Evolutionary conservation across 345 rosid species (phyloP).

Genomic region (Murraya koenigii): DNA sequence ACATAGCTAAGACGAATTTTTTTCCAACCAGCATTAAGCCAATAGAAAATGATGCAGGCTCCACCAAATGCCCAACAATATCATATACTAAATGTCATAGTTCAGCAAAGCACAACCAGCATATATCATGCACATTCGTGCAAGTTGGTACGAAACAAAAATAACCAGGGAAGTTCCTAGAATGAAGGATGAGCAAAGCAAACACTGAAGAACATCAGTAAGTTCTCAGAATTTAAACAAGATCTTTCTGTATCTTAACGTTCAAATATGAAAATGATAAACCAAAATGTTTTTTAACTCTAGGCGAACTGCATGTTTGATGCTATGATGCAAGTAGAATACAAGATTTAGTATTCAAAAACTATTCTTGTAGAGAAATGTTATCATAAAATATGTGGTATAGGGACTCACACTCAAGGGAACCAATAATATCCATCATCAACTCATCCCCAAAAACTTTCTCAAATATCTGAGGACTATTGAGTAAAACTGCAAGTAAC

Average conservation of each 20-base stretch:
- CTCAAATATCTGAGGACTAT: constrained; percentile 73
- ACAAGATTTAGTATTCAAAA: constrained; percentile 6
- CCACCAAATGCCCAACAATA: not conserved
- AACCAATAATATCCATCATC: constrained; percentile 82
- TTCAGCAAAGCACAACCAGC: not conserved
- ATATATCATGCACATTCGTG: not conserved
- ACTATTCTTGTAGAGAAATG: not conserved
- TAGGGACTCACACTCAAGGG: constrained; percentile 81
- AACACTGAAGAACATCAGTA: not conserved
- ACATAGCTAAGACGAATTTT: not conserved
- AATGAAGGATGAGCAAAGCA: not conserved
- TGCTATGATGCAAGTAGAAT: not conserved
- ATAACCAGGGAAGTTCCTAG: not conserved
- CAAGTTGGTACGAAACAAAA: not conserved
- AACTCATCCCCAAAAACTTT: constrained; percentile 79
- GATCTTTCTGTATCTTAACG: not conserved
- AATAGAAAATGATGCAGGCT: not conserved
- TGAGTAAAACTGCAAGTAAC: constrained; percentile 69
- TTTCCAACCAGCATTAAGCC: not conserved
- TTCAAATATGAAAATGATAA: not conserved
- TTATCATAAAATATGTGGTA: not conserved
- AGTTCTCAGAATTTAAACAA: not conserved
- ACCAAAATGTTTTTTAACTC: not conserved
- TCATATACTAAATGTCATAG: not conserved
- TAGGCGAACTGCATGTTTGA: not conserved